Evolutionary conservation across 805 yeast genomes (phyloP).

Genomic region (Pichia membranifaciens): DNA sequence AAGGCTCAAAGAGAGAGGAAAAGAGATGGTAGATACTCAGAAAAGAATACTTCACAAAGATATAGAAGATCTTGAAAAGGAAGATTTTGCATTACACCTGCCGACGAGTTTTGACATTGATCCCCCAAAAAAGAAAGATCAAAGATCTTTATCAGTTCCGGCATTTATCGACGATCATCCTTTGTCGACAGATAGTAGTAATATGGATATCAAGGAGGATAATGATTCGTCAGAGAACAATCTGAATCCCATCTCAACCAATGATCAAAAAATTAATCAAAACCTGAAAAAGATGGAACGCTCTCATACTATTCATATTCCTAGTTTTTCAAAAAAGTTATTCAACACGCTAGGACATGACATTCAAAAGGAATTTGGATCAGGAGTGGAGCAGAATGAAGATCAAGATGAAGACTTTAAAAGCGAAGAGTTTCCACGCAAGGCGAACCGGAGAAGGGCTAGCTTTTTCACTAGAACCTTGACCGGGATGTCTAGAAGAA

Average conservation of each 20-base stretch:
- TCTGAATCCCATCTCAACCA: not conserved
- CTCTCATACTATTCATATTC: conserved; percentile 9
- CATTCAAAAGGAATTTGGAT: not conserved
- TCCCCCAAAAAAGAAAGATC: not conserved
- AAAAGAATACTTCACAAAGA: not conserved
- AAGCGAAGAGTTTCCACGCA: not conserved
- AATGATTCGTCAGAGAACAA: not conserved
- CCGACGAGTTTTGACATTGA: conserved; percentile 1
- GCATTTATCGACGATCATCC: not conserved
- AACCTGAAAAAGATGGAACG: not conserved
- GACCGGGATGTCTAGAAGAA: conserved; percentile 11
- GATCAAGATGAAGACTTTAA: not conserved
- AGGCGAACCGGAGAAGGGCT: not conserved
- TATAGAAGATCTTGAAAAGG: not conserved
- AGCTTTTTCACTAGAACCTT: conserved; percentile 17
- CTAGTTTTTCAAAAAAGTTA: conserved; percentile 6
- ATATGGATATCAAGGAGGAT: not conserved
- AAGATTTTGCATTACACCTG: not conserved
- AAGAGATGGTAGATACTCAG: not conserved
- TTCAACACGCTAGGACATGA: conserved; percentile 1
- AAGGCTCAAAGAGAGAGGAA: not conserved
- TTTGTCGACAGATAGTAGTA: not conserved
- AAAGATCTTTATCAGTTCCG: conserved; percentile 6
- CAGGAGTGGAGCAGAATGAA: not conserved
- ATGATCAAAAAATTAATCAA: conserved; percentile 2